These are phyloP conservation scores for Arachis stenosperma DNA, from an alignment of 306 rosid genomes.

Conservation along the genomic window DNA sequence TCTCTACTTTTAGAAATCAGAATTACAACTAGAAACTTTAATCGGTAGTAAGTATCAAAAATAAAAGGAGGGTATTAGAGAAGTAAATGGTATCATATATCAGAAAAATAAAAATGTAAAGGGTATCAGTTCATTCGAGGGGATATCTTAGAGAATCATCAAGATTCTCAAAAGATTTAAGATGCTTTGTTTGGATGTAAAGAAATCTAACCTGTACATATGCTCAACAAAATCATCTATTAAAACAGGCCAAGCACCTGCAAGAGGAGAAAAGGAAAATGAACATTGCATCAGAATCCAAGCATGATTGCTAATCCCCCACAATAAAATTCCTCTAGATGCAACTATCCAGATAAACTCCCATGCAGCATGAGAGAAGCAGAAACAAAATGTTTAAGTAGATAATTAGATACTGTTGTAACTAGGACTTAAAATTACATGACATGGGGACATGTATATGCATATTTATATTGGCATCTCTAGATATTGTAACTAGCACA, in stretches of 20 bases:
- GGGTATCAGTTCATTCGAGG: too few relatives aligned
- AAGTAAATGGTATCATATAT: too few relatives aligned
- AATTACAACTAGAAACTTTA: too few relatives aligned
- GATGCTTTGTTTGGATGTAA: constrained; percentile 23
- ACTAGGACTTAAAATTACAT: not conserved
- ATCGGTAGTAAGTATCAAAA: too few relatives aligned
- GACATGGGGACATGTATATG: not conserved
- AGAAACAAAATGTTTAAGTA: constrained; percentile 21
- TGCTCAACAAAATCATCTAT: constrained; percentile 97
- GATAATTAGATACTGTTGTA: constrained; percentile 2
- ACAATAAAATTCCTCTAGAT: not conserved
- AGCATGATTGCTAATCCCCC: too few relatives aligned
- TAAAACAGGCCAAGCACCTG: constrained; percentile 99
- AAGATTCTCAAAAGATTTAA: constrained; percentile 11
- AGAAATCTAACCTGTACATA: constrained; percentile 85
- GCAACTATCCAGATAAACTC: not conserved
- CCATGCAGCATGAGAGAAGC: constrained; percentile 18
- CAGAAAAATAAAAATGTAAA: too few relatives aligned
- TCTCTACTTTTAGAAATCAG: too few relatives aligned
- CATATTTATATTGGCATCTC: constrained; percentile 13
- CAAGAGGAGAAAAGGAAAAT: constrained; percentile 16
- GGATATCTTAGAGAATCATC: not conserved
- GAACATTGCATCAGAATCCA: constrained; percentile 11
- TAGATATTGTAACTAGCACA: constrained; percentile 28
- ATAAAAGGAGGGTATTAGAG: too few relatives aligned